Evolutionary conservation across 2,329 filamentous ascomycete genomes (phyloP).

Genomic region (Remersonia thermophila): DNA sequence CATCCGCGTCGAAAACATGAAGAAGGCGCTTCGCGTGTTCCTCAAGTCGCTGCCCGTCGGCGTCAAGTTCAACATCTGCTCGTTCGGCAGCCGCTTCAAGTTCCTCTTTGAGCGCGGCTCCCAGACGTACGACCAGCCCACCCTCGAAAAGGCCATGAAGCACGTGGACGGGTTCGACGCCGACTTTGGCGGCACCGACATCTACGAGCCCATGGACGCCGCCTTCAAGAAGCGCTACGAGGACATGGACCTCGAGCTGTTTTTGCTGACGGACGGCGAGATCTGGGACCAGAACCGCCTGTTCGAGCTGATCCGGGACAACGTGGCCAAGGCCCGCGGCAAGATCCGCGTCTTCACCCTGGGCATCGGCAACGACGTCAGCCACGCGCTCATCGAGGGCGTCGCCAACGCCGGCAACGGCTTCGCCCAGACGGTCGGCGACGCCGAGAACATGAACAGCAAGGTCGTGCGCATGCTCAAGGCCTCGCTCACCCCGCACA

Average conservation of each 20-base stretch:
- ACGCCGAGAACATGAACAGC: conserved; percentile 52
- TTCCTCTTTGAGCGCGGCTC: conserved; percentile 38
- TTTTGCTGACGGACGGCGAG: conserved; percentile 45
- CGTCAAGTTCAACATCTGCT: conserved; percentile 58
- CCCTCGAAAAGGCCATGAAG: conserved; percentile 28
- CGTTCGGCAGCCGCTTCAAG: conserved; percentile 40
- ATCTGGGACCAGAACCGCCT: conserved; percentile 35
- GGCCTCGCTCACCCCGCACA: conserved; percentile 53
- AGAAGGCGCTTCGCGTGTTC: conserved; percentile 47
- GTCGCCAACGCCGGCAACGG: conserved; percentile 42
- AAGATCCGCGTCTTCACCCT: conserved; percentile 41
- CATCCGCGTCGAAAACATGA: conserved; percentile 39
- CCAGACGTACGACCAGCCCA: conserved; percentile 31
- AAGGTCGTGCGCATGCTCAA: conserved; percentile 66
- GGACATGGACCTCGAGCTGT: conserved; percentile 40
- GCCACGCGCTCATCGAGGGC: conserved; percentile 41
- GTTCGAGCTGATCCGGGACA: conserved; percentile 32
- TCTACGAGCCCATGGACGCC: conserved; percentile 32
- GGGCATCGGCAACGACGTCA: conserved; percentile 39
- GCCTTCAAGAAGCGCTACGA: conserved; percentile 30
- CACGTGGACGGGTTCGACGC: conserved; percentile 31
- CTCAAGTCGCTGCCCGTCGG: conserved; percentile 53
- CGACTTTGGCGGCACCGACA: conserved; percentile 42
- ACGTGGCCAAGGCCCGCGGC: conserved; percentile 28
- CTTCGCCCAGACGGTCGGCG: conserved; percentile 48